These are phyloP conservation scores for Effrenium voratum DNA, from an alignment of 73 alveolate genomes.

Conservation along the genomic window DNA sequence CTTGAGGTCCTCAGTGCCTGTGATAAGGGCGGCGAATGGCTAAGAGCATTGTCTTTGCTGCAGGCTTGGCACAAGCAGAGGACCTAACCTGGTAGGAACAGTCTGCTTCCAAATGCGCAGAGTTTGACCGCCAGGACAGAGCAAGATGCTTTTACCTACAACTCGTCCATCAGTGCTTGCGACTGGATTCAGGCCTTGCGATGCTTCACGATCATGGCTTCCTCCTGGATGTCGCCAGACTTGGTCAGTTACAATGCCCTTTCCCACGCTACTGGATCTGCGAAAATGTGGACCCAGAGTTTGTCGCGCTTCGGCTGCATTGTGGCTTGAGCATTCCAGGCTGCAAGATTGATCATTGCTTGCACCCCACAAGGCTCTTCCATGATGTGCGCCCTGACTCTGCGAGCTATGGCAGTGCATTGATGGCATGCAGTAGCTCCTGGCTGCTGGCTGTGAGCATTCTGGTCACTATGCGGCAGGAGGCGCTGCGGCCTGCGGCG, in stretches of 20 bases:
- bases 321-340: not conserved
- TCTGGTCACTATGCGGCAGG: not conserved
- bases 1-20: slow-evolving; percentile 50
- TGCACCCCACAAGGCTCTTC: not conserved
- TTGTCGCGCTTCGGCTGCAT: not conserved
- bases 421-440: slow-evolving; percentile 37
- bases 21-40: slow-evolving; percentile 39
- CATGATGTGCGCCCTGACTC: not conserved
- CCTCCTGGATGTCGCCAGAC: not conserved
- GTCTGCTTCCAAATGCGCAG: no score
- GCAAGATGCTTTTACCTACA: slow-evolving; percentile 18
- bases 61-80: not conserved
- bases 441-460: slow-evolving; percentile 14
- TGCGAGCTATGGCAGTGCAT: slow-evolving; percentile 13
- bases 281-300: not conserved
- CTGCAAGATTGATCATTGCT: not conserved
- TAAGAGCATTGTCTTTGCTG: not conserved
- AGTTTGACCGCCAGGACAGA: not conserved
- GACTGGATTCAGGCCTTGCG: slow-evolving; percentile 38
- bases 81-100: no score
- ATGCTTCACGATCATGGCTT: not conserved
- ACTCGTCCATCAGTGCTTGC: slow-evolving; percentile 62
- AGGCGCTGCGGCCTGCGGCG: not conserved
- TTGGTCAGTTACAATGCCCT: slow-evolving; percentile 53
- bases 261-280: slow-evolving; percentile 18